A percentile compares a stretch with the other conserved stretches of the same genome.
Evolutionary conservation across 2,329 filamentous ascomycete species (phyloP).

Genomic region (Ceratocystiopsis brevicomis): DNA sequence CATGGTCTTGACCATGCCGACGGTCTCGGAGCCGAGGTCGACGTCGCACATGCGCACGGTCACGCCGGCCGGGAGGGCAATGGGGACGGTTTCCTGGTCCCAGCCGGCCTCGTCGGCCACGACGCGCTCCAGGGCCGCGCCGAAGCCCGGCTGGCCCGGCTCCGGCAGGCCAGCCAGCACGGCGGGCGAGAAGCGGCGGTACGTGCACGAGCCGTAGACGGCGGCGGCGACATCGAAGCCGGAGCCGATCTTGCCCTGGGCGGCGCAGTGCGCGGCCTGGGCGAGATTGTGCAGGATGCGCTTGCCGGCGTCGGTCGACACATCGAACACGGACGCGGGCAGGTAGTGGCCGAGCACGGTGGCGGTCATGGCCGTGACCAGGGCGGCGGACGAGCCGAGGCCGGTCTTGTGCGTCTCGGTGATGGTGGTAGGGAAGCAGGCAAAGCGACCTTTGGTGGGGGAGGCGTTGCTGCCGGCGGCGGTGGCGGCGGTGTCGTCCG

Average conservation of each 20-base stretch:
- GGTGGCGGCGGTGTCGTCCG: slow-evolving; percentile 16
- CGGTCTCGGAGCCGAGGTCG: slow-evolving; percentile 81
- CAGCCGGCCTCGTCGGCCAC: slow-evolving; percentile 42
- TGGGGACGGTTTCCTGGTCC: slow-evolving; percentile 58
- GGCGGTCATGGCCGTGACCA: slow-evolving; percentile 74
- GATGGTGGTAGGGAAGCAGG: slow-evolving; percentile 58
- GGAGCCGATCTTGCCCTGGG: slow-evolving; percentile 89
- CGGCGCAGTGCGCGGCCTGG: slow-evolving; percentile 83
- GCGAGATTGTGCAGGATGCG: slow-evolving; percentile 73
- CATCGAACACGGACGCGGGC: slow-evolving; percentile 33
- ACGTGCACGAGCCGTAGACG: slow-evolving; percentile 78
- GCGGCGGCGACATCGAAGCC: slow-evolving; percentile 92
- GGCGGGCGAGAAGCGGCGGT: slow-evolving; percentile 75
- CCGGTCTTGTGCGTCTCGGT: slow-evolving; percentile 81
- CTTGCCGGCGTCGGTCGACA: slow-evolving; percentile 33
- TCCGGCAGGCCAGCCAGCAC: slow-evolving; percentile 51
- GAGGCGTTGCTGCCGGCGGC: slow-evolving; percentile 15
- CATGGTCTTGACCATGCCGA: slow-evolving; percentile 88
- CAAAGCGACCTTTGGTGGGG: slow-evolving; percentile 36
- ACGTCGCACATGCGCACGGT: slow-evolving; percentile 88
- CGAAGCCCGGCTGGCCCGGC: slow-evolving; percentile 47
- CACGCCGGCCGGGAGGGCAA: slow-evolving; percentile 53
- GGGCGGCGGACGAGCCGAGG: slow-evolving; percentile 79
- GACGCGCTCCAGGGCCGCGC: slow-evolving; percentile 39
- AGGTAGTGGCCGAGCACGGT: slow-evolving; percentile 63